Conservation (phyloP, 495 filamentous ascomycete species). For the Lichenothelia convexa region DNA sequence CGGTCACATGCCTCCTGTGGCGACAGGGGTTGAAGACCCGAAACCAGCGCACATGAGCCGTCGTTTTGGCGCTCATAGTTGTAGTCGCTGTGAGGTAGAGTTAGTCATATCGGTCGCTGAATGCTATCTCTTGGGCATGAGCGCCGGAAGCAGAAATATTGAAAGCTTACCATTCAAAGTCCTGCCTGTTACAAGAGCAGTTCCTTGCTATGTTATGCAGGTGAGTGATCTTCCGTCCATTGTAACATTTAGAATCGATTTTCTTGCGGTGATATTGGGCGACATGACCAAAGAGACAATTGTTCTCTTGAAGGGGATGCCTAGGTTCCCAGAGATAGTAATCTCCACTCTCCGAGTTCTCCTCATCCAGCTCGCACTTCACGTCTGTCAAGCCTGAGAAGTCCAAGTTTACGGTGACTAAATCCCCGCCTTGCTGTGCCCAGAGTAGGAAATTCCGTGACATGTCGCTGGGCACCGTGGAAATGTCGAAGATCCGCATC, state of each 20-base stretch:
- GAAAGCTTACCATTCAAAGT: conserved; percentile 77
- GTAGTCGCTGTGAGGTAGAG: conserved; percentile 55
- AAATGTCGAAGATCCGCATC: conserved; percentile 54
- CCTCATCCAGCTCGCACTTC: conserved; percentile 49
- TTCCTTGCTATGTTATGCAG: conserved; percentile 49
- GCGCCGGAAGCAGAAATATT: too few relatives aligned
- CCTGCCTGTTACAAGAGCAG: conserved; percentile 63
- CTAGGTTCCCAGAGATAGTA: conserved; percentile 72
- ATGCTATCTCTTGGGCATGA: too few relatives aligned
- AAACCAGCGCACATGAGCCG: conserved; percentile 56
- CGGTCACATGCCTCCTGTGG: conserved; percentile 44
- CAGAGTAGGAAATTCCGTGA: conserved; percentile 83
- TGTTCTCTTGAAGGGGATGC: conserved; percentile 53
- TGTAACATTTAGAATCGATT: conserved; percentile 52
- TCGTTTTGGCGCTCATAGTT: conserved; percentile 69
- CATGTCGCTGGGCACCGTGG: conserved; percentile 74
- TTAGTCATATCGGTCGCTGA: too few relatives aligned
- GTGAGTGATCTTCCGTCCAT: conserved; percentile 45
- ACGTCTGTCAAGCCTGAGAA: conserved; percentile 58
- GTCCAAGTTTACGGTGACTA: conserved; percentile 64
- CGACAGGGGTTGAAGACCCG: conserved; percentile 48
- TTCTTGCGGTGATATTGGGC: conserved; percentile 85
- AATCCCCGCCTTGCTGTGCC: conserved; percentile 37
- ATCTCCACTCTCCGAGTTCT: conserved; percentile 41
- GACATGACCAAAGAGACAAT: conserved; percentile 85